Evolutionary conservation across 495 filamentous ascomycete species (phyloP), one percentile per base, ranked within the genome.

Genomic region (Xylaria telfairii): DNA sequence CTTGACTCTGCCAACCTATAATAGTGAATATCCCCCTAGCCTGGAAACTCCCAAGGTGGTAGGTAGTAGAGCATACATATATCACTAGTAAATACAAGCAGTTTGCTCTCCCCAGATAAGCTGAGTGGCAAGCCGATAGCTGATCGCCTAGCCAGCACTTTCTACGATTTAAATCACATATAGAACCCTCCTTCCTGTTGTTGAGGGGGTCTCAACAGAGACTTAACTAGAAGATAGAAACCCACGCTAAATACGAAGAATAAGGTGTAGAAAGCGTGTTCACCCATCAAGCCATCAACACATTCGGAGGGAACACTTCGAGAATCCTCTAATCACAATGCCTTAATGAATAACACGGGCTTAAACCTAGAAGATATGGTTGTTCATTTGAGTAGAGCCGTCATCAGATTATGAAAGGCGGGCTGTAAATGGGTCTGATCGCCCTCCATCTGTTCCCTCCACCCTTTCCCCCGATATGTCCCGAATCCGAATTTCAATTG

Each of bases 401-500:
- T 9, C 64, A 28, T 54, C 32, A 26, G 21, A 51, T 51, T 32
- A 30, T 34, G 34, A 39, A 30, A 28, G 34, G 26, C 21, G 21
- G 5, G 51, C 24, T 26, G 17, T 19, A 32, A 34, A 63, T 34
- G 54, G 44, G 15, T 53, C 56, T 47, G 30, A 21, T 49, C 3
- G 13, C 34, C 32, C n/a, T 54, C 24, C 4, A 44, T 53, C 46
- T 42, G 59, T 47, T 28, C 26, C 44, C 24, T 17, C 39, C 44
- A 24, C 47, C 34, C 37, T 67, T 44, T 30, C 53, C 19, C 37
- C 15, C 19, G 0, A 26, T 47, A 28, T 59, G 46, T 49, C 47
- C 21, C 15, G 32, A 34, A 44, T 69, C 51, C 59, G 28, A 63
- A 63, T 42, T 42, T 62, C 59, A 54, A 63, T 37, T n/a, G 44